Evolutionary conservation across 1,284 basidiomycete species (phyloP).

Genomic region (Rugosomyces carneus): DNA sequence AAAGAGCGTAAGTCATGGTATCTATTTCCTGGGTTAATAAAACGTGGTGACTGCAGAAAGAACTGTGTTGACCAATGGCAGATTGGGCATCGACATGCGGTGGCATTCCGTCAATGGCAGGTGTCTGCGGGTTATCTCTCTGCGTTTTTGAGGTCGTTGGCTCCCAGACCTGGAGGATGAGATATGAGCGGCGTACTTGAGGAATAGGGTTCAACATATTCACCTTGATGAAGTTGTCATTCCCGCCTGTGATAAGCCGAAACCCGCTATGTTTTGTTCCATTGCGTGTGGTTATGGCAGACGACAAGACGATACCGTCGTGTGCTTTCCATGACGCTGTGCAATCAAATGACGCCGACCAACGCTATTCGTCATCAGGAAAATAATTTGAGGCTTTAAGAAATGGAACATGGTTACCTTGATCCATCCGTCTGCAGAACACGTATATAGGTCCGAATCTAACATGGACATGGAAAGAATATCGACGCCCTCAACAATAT

Average conservation of each 20-base stretch:
- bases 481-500: conserved; percentile 53
- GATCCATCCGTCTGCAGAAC: conserved; percentile 77
- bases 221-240: conserved; percentile 81
- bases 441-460: conserved; percentile 75
- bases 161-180: conserved; percentile 50
- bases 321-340: conserved; percentile 80
- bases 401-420: conserved; percentile 46
- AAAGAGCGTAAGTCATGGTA: conserved; percentile 65
- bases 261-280: conserved; percentile 23
- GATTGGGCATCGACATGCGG: conserved; percentile 3
- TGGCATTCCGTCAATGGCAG: conserved; percentile 1
- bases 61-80: conserved; percentile 5
- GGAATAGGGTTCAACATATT: not conserved
- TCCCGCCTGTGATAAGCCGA: conserved; percentile 75
- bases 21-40: conserved; percentile 31
- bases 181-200: not conserved
- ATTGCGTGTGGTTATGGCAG: conserved; percentile 44
- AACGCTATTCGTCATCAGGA: conserved; percentile 42
- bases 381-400: not conserved
- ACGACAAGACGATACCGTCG: conserved; percentile 76
- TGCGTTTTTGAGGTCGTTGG: conserved; percentile 28
- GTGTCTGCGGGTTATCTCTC: conserved; percentile 6
- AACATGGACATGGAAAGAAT: conserved; percentile 76
- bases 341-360: conserved; percentile 79
- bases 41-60: not conserved